Conservation (phyloP, 192 early-diverging fungal species). For the Umbelopsis sp. region DNA sequence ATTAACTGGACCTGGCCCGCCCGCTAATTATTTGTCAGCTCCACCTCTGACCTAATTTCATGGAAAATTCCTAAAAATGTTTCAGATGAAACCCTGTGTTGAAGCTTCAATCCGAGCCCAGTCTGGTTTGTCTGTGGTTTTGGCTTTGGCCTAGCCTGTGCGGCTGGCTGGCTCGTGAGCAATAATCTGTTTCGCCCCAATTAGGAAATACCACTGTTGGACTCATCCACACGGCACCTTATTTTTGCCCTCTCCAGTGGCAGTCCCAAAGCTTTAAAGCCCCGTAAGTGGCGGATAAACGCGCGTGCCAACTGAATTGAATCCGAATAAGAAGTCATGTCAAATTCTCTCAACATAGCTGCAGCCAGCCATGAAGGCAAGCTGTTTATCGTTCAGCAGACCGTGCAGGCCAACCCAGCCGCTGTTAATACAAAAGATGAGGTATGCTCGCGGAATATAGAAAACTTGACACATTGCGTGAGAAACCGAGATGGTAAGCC, state of each 20-base stretch:
- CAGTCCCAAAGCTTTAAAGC: no score
- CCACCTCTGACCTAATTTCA: no score
- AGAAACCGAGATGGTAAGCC: background rate
- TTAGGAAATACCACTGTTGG: no score
- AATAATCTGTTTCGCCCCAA: no score
- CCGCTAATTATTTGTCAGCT: no score
- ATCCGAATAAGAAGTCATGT: background rate
- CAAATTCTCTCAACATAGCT: slow-evolving; percentile 23
- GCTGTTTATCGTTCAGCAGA: slow-evolving; percentile 47
- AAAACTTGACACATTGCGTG: background rate
- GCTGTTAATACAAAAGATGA: slow-evolving; percentile 68
- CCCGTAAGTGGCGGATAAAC: background rate
- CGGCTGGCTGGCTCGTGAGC: no score
- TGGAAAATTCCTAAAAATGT: background rate
- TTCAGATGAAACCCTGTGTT: background rate
- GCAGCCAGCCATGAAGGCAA: slow-evolving; percentile 49
- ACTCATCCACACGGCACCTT: no score
- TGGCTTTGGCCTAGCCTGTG: no score
- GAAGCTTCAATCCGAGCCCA: no score
- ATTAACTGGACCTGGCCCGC: background rate
- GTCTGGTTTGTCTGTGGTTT: no score
- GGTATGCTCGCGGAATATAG: slow-evolving; percentile 41
- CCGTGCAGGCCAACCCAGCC: slow-evolving; percentile 53
- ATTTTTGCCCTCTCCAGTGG: no score
- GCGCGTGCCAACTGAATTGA: background rate